phyloP scores from a whole-genome alignment of 164 flowering plant genomes.

The Kingdonia uniflora region DNA sequence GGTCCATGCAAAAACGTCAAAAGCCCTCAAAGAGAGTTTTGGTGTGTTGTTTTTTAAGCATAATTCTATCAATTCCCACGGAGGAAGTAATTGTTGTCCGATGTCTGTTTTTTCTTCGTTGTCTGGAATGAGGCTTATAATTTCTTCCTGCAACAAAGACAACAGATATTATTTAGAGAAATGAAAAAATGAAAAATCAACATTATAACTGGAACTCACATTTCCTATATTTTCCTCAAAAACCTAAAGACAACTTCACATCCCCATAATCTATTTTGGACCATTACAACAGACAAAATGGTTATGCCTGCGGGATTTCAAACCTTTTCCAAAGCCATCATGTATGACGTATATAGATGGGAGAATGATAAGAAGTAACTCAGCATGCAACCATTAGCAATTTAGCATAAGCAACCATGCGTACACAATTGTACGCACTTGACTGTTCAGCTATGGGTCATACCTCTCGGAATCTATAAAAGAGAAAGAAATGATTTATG shows the following conservation, averaged over 20 bases:
- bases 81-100: constrained; percentile 46
- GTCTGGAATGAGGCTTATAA: constrained; percentile 29
- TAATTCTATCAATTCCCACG: constrained; percentile 53
- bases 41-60: constrained; percentile 46
- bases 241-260: not conserved
- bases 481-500: not conserved
- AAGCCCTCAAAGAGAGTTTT: constrained; percentile 51
- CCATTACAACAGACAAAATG: not conserved
- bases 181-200: too few species aligned
- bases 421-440: not conserved
- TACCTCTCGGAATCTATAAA: not conserved
- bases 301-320: not conserved
- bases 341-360: too few species aligned
- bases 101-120: constrained; percentile 28
- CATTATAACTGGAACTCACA: too few species aligned
- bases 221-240: too few species aligned
- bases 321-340: not conserved
- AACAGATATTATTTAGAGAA: not conserved
- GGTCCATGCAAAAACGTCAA: constrained; percentile 95
- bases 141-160: constrained; percentile 53
- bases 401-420: not conserved
- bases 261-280: not conserved
- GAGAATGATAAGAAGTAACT: too few species aligned
- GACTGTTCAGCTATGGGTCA: not conserved
- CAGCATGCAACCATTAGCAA: not conserved